Evolutionary conservation across 192 early-diverging fungal genomes (phyloP), one percentile per base, ranked within the genome.

Genomic region (Podila verticillata): DNA sequence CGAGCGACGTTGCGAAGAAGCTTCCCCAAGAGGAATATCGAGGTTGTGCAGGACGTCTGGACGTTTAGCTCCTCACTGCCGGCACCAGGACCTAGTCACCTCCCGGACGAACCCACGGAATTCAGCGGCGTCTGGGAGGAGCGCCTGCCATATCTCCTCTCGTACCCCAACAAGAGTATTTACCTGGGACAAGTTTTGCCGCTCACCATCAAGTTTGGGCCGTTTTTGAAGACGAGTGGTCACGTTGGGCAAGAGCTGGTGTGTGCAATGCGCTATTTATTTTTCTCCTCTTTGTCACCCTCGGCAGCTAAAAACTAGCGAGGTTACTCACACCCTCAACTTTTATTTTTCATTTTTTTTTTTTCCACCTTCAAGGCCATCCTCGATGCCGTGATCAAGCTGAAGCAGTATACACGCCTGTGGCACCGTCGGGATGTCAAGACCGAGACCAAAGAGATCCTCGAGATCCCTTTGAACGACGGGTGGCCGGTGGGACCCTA

Each of bases 331-430:
- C 15, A 44, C 13, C 10, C 13, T 12, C 10, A 39, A 8, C n/a
- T n/a, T 10, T 39, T 39, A 12, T 39, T 12, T 12, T 12, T 2
- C 36, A 12, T 15, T 44, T 15, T 17, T 0, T 44, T 4, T 12
- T 44, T 44, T 13, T 15, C 12, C 12, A 15, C 36, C 36, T 39
- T 39, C 9, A 44, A 44, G 39, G 64, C 71, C 9, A 39, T 78
- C 26, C 58, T 71, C 20, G 49, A 30, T n/a, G 75, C 75, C 0
- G 57, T 66, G 7, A 35, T 78, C 22, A 78, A 78, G 51, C 34
- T 78, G 34, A 78, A 78, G 51, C 68, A 78, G 26, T 78, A 78
- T 24, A 78, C 68, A 0, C 68, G 75, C 19, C 68, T 78, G 13
- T 71, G 75, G 75, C 58, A 71, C 32, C 39, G 51, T 3, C 57